Percentiles rank a stretch among this genome's conserved stretches.
These are phyloP conservation scores for Trichophyton benhamiae DNA, from an alignment of 2,329 filamentous ascomycete genomes.

Conservation along the genomic window DNA sequence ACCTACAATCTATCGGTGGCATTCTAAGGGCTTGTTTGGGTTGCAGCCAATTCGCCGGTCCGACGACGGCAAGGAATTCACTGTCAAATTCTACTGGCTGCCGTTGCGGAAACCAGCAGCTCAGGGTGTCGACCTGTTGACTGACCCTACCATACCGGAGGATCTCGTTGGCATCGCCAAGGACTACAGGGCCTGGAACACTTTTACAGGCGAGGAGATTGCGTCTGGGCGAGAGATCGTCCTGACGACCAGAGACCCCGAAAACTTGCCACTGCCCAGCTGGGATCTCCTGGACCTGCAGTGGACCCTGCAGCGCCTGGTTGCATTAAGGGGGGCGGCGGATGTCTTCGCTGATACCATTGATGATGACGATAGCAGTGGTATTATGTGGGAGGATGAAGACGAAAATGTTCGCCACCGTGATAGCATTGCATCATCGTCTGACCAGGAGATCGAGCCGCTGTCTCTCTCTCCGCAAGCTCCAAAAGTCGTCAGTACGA, in stretches of 20 bases:
- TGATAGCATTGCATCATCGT: neutral
- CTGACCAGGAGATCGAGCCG: neutral
- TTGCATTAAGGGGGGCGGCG: slow-evolving; percentile 2
- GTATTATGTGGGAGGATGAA: neutral
- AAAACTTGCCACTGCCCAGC: neutral
- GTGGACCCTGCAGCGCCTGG: slow-evolving; percentile 5
- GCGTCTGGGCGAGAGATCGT: neutral
- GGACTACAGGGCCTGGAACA: neutral
- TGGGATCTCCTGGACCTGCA: slow-evolving; percentile 3
- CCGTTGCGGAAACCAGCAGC: neutral
- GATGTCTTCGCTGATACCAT: neutral
- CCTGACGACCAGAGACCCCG: slow-evolving; percentile 5
- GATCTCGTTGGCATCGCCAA: neutral
- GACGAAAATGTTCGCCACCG: too few relatives aligned
- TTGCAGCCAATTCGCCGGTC: slow-evolving; percentile 2
- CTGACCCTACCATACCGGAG: neutral
- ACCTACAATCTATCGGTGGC: slow-evolving; percentile 2
- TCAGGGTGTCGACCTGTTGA: neutral
- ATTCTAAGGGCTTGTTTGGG: slow-evolving; percentile 7
- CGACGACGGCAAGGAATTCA: neutral
- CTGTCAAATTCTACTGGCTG: slow-evolving; percentile 9
- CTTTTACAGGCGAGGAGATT: neutral
- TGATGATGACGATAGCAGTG: neutral
- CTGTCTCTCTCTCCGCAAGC: neutral
- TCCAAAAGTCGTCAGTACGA: neutral